Percentiles rank a stretch among this genome's conserved stretches.
Conservation (phyloP, 2,329 filamentous ascomycete species). For the Nemania sp. region DNA sequence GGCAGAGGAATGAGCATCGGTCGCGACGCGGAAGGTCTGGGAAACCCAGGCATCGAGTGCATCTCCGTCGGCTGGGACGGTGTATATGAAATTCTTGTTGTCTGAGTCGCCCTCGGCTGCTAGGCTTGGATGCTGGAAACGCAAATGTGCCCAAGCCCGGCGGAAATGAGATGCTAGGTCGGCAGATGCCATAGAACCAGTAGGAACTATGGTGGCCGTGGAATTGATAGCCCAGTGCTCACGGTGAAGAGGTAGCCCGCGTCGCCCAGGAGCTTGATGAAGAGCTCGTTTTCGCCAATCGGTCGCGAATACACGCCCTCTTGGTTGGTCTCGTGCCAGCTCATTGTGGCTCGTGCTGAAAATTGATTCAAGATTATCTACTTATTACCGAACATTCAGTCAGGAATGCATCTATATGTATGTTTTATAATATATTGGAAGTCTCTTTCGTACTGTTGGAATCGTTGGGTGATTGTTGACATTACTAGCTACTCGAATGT, state of each 20-base stretch:
- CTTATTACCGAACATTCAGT: no score
- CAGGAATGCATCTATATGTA: no score
- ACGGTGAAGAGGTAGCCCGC: constrained; percentile 32
- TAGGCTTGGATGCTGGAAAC: constrained; percentile 30
- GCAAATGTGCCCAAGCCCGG: constrained; percentile 26
- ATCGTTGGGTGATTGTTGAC: no score
- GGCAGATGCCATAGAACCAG: constrained; percentile 19
- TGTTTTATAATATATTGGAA: no score
- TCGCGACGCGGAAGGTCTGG: constrained; percentile 26
- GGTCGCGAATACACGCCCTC: no score
- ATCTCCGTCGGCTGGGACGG: constrained; percentile 22
- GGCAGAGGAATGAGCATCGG: constrained; percentile 22
- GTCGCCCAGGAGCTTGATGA: constrained; percentile 39
- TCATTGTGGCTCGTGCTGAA: no score
- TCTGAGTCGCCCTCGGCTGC: constrained; percentile 25
- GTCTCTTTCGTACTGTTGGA: no score
- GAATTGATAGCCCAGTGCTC: constrained; percentile 41
- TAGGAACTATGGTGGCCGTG: constrained; percentile 30
- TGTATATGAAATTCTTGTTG: constrained; percentile 22
- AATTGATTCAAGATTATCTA: no score
- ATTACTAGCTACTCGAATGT: no score
- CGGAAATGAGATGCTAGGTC: constrained; percentile 27
- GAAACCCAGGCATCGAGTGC: constrained; percentile 29
- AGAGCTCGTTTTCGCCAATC: constrained; percentile 34
- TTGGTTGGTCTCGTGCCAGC: no score